These are phyloP conservation scores for Aspergillus latus DNA, from an alignment of 2,329 filamentous ascomycete species.

Conservation along the genomic window DNA sequence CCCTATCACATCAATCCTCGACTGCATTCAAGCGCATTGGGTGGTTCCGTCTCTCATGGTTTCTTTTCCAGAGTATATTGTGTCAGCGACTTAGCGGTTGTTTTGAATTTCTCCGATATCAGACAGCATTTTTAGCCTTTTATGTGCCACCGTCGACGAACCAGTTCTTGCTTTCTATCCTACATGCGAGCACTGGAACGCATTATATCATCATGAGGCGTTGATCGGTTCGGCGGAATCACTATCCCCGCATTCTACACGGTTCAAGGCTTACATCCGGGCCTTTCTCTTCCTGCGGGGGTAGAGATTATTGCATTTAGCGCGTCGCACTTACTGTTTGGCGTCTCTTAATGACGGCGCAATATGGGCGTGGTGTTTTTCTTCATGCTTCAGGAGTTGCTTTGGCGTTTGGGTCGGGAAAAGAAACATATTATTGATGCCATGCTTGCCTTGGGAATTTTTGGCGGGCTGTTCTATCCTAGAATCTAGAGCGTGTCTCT, in stretches of 20 bases:
- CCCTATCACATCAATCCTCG: slow-evolving; percentile 1
- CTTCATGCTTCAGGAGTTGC: slow-evolving; percentile 5
- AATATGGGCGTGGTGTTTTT: slow-evolving; percentile 3
- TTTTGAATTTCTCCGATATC: slow-evolving; percentile 11
- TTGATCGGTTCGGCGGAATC: not conserved
- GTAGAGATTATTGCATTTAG: not conserved
- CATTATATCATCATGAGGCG: not conserved
- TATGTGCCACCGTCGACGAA: slow-evolving; percentile 4
- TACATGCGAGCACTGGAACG: slow-evolving; percentile 11
- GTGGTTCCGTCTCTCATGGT: slow-evolving; percentile 8
- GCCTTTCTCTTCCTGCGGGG: not conserved
- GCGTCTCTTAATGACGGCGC: not conserved
- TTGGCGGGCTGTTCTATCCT: not conserved
- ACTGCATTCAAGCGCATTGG: slow-evolving; percentile 22
- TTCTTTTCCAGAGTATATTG: slow-evolving; percentile 12
- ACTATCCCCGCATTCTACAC: slow-evolving; percentile 1
- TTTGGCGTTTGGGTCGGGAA: slow-evolving; percentile 5
- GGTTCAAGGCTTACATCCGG: not conserved
- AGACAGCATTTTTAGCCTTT: slow-evolving; percentile 11
- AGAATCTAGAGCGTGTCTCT: slow-evolving; percentile 8
- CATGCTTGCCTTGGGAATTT: slow-evolving; percentile 2
- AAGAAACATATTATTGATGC: slow-evolving; percentile 3
- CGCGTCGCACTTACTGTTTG: not conserved
- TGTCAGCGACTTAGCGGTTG: slow-evolving; percentile 18
- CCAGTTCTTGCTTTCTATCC: slow-evolving; percentile 1